Conservation (phyloP, 176 grass and related monocot species). For the Triticum dicoccoides region DNA sequence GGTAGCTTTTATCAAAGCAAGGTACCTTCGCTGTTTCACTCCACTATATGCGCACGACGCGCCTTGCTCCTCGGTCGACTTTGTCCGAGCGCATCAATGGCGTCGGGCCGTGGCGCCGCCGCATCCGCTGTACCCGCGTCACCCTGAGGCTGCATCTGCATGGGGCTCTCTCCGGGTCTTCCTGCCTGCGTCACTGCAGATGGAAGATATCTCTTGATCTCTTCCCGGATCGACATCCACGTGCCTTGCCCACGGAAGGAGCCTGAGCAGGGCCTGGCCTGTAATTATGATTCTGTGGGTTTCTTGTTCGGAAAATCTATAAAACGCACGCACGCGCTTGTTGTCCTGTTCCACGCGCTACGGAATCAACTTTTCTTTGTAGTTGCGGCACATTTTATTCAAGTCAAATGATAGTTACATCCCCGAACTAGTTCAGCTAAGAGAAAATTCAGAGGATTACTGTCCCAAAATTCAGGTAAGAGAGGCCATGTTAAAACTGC, state of each 20-base stretch:
- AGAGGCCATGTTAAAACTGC: no score
- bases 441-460: no score
- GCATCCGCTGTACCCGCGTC: not conserved
- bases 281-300: not conserved
- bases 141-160: not conserved
- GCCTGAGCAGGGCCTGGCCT: not conserved
- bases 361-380: no score
- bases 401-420: no score
- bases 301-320: not conserved
- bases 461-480: no score
- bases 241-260: not conserved
- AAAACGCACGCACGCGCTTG: not conserved
- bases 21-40: not conserved
- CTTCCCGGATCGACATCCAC: not conserved
- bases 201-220: not conserved
- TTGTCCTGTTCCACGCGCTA: not conserved
- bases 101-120: slow-evolving; percentile 6
- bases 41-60: not conserved
- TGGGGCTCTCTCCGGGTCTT: not conserved
- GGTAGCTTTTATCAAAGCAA: not conserved
- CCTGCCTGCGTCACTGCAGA: not conserved
- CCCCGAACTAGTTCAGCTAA: no score
- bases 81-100: slow-evolving; percentile 16
- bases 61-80: not conserved
- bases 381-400: no score